These are phyloP conservation scores for Allomyces macrogynus DNA, from an alignment of 192 early-diverging fungal genomes.

Conservation along the genomic window DNA sequence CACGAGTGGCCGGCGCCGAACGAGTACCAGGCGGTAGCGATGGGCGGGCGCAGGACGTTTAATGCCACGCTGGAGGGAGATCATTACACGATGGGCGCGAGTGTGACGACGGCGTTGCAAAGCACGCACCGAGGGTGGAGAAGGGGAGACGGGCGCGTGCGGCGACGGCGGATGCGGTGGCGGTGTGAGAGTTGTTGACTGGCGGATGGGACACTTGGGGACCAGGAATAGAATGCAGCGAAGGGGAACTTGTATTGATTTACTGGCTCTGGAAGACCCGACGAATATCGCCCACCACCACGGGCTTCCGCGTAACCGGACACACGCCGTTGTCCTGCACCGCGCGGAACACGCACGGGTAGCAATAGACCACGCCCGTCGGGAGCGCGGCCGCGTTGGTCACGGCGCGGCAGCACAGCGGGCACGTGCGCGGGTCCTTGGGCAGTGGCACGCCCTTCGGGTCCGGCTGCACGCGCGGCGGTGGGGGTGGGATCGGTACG, in stretches of 20 bases:
- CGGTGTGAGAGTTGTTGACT: no score
- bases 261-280: no score
- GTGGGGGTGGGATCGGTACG: neutral
- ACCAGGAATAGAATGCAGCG: no score
- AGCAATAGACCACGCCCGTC: constrained; percentile 85
- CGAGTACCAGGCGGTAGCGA: neutral
- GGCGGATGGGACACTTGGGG: no score
- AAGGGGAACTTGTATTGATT: no score
- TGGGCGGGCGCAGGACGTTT: neutral
- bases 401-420: constrained; percentile 46
- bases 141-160: no score
- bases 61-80: neutral
- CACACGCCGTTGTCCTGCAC: constrained; percentile 50
- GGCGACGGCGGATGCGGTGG: no score
- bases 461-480: constrained; percentile 32
- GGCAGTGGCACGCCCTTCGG: constrained; percentile 51
- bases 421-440: constrained; percentile 47
- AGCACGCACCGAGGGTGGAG: no score
- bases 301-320: constrained; percentile 38
- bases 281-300: no score
- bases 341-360: constrained; percentile 63
- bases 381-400: constrained; percentile 72
- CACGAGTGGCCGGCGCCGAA: neutral
- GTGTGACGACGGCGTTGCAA: neutral
- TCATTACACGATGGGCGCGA: neutral